Percentiles rank a stretch among this genome's conserved stretches.
Evolutionary conservation across 108 stramenopile species (phyloP).

Genomic region (Pseudonitzschia pungens): DNA sequence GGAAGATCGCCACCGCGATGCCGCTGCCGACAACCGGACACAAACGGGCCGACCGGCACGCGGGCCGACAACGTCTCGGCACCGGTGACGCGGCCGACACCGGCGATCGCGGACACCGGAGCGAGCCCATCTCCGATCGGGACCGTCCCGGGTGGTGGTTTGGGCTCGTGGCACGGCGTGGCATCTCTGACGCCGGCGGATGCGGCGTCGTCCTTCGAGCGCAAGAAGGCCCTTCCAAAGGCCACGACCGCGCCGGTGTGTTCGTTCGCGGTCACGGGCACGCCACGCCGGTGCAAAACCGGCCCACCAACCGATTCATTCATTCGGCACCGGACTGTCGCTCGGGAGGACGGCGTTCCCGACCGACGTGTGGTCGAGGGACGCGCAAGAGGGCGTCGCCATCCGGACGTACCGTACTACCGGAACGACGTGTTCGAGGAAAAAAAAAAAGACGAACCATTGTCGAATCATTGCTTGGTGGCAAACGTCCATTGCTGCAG

Average conservation of each 20-base stretch:
- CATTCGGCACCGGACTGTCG: constrained; percentile 41
- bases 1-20: constrained; percentile 35
- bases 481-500: constrained; percentile 24
- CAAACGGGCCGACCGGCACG: constrained; percentile 42
- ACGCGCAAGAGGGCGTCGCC: constrained; percentile 42
- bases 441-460: constrained; percentile 47
- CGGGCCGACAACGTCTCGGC: constrained; percentile 51
- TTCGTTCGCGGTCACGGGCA: constrained; percentile 43
- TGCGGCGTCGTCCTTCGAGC: constrained; percentile 43
- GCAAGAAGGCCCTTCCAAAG: constrained; percentile 56
- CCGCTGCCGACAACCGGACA: constrained; percentile 38
- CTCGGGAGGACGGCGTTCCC: constrained; percentile 57
- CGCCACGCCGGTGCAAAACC: constrained; percentile 42
- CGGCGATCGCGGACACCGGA: constrained; percentile 26
- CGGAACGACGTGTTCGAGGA: constrained; percentile 34
- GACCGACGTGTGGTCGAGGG: constrained; percentile 56
- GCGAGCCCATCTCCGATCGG: constrained; percentile 61
- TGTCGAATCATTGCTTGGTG: constrained; percentile 40
- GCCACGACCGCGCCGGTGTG: constrained; percentile 51
- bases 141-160: not conserved
- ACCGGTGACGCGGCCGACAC: constrained; percentile 41
- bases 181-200: no score
- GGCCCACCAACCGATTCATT: constrained; percentile 53
- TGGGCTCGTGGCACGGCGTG: not conserved
- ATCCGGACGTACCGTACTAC: constrained; percentile 51